phyloP scores from a whole-genome alignment of 495 filamentous ascomycete genomes.

The Aspergillus baeticus region DNA sequence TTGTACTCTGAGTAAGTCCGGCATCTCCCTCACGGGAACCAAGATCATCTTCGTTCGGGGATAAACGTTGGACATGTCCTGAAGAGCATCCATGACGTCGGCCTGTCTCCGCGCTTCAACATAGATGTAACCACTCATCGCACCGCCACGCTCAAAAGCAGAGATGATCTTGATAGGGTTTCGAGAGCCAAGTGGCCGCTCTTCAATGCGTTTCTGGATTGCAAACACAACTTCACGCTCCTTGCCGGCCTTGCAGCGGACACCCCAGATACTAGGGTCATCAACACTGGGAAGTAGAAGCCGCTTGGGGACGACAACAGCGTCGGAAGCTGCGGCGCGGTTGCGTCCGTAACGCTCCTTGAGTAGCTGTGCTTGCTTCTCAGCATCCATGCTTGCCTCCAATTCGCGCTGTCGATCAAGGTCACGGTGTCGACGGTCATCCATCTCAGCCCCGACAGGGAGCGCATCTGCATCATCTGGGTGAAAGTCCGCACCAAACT shows the following conservation, averaged over 20 bases:
- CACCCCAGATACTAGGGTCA: conserved; percentile 94
- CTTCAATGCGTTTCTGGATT: conserved; percentile 84
- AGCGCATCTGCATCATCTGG: conserved; percentile 84
- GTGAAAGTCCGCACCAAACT: conserved; percentile 85
- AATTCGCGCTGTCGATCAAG: conserved; percentile 88
- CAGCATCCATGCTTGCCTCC: conserved; percentile 81
- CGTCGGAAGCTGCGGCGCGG: conserved; percentile 54
- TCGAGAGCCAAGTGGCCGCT: conserved; percentile 64
- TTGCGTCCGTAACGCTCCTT: conserved; percentile 79
- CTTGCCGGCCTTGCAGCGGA: conserved; percentile 90
- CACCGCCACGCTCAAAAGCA: conserved; percentile 83
- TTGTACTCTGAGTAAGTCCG: conserved; percentile 83
- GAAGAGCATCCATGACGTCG: conserved; percentile 77
- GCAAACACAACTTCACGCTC: conserved; percentile 85
- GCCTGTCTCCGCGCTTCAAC: conserved; percentile 84
- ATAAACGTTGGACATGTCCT: conserved; percentile 83
- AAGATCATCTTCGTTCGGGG: conserved; percentile 77
- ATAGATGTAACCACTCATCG: conserved; percentile 93
- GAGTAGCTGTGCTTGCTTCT: conserved; percentile 85
- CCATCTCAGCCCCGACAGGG: conserved; percentile 73
- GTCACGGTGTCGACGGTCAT: conserved; percentile 91
- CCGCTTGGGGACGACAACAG: conserved; percentile 76
- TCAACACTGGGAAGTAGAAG: conserved; percentile 90
- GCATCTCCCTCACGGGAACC: conserved; percentile 97
- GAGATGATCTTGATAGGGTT: conserved; percentile 77